Conservation (phyloP, 371 early-diverging fungal species). For the Rhizopus arrhizus region DNA sequence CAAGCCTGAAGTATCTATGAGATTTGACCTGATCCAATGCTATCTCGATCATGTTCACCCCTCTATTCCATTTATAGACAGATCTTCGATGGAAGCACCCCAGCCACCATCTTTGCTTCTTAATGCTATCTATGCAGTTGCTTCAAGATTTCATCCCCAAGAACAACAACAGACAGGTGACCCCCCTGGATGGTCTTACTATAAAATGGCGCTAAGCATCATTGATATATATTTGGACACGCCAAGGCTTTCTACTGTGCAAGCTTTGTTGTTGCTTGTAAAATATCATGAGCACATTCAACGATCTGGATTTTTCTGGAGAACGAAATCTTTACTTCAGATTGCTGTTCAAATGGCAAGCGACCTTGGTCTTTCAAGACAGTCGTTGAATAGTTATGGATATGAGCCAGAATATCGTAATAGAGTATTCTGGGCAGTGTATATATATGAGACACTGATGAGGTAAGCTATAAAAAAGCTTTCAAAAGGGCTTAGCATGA, state of each 20-base stretch:
- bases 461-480: constrained; percentile 22
- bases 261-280: constrained; percentile 48
- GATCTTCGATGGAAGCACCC: constrained; percentile 43
- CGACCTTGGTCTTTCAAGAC: constrained; percentile 35
- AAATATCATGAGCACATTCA: constrained; percentile 50
- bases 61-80: constrained; percentile 57
- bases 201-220: constrained; percentile 35
- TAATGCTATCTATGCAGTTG: constrained; percentile 60
- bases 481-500: not conserved
- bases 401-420: constrained; percentile 15
- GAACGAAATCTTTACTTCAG: constrained; percentile 43
- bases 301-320: constrained; percentile 50
- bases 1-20: constrained; percentile 8
- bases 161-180: constrained; percentile 21
- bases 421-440: constrained; percentile 34
- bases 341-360: constrained; percentile 42
- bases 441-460: constrained; percentile 29
- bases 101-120: constrained; percentile 55
- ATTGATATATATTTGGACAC: constrained; percentile 45
- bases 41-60: constrained; percentile 63
- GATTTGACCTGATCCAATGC: constrained; percentile 29
- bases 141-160: constrained; percentile 29
- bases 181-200: constrained; percentile 49
- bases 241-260: constrained; percentile 48
- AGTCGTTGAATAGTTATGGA: constrained; percentile 2